Percentiles rank a stretch among this genome's conserved stretches.
Evolutionary conservation across 192 early-diverging fungal genomes (phyloP).

Genomic region (Dispira parvispora): DNA sequence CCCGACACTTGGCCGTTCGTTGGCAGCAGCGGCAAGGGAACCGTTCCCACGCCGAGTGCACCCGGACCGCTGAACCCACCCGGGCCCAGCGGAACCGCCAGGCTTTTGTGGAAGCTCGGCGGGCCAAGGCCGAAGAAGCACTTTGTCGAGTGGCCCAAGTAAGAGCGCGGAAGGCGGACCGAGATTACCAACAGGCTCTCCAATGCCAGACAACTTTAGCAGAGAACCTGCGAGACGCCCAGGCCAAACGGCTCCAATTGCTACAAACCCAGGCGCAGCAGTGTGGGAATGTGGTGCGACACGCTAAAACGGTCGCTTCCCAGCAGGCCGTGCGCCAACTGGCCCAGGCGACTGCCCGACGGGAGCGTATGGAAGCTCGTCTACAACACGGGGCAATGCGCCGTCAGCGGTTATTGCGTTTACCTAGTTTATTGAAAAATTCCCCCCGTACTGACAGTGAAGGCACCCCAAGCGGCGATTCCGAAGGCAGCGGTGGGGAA

Average conservation of each 20-base stretch:
- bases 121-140: constrained; percentile 5
- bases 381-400: neutral
- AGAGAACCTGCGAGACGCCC: neutral
- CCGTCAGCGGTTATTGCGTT: neutral
- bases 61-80: neutral
- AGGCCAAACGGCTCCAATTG: neutral
- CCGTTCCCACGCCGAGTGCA: constrained; percentile 8
- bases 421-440: no score
- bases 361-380: neutral
- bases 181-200: neutral
- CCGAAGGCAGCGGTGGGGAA: no score
- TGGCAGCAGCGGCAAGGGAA: neutral
- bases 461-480: no score
- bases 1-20: neutral
- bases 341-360: neutral
- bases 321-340: constrained; percentile 5
- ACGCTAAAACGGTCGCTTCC: constrained; percentile 3
- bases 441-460: no score
- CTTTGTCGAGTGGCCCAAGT: neutral
- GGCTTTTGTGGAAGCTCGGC: constrained; percentile 4
- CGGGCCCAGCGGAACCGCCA: constrained; percentile 1
- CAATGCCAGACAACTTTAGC: neutral
- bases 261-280: neutral
- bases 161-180: neutral
- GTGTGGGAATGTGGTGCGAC: neutral